Evolutionary conservation across 129 eudicot genomes (phyloP).

Genomic region (sunflower (Helianthus annuus)): DNA sequence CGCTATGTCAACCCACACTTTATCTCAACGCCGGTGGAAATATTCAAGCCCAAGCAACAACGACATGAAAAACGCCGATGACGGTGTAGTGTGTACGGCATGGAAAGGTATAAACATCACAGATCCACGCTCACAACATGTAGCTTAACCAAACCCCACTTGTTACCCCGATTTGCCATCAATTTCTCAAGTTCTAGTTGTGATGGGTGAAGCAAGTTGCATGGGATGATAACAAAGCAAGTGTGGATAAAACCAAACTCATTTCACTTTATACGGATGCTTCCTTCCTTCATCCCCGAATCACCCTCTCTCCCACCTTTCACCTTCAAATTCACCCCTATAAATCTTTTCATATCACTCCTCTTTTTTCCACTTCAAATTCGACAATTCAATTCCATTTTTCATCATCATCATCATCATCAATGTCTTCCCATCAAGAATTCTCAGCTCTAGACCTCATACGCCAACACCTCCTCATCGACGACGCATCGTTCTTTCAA

Average conservation of each 20-base stretch:
- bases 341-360: slow-evolving; percentile 5
- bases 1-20: no score
- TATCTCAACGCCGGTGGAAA: no score
- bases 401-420: neutral
- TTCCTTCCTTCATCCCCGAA: neutral
- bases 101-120: no score
- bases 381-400: neutral
- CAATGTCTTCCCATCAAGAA: neutral
- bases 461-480: slow-evolving; percentile 29
- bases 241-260: neutral
- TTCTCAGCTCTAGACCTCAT: slow-evolving; percentile 24
- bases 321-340: neutral
- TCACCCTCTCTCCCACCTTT: slow-evolving; percentile 7
- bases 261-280: neutral
- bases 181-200: no score
- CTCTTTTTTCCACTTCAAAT: slow-evolving; percentile 12
- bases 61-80: no score
- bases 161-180: no score
- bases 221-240: no score
- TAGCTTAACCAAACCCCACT: no score
- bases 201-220: no score
- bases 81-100: no score
- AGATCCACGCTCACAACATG: no score
- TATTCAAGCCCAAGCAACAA: no score
- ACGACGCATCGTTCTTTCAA: slow-evolving; percentile 22